Conservation (phyloP, 768 basidiomycete species). For the Tulasnella sp. region DNA sequence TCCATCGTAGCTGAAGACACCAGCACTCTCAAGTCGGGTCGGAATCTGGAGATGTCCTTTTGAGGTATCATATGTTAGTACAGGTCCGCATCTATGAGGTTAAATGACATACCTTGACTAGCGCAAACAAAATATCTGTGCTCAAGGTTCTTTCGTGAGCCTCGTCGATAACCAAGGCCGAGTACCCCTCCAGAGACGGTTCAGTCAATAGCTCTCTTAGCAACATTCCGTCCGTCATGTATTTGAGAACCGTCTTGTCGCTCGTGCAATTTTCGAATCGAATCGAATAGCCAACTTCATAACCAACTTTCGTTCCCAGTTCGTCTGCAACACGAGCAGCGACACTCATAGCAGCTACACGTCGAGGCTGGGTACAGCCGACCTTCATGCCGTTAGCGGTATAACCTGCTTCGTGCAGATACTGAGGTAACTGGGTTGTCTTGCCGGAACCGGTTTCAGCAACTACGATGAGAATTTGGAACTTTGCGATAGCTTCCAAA, state of each 20-base stretch:
- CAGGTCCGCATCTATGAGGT: conserved; percentile 17
- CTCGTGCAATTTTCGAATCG: conserved; percentile 99
- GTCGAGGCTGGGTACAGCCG: conserved; percentile 95
- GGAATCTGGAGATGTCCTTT: conserved; percentile 91
- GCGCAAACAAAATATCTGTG: conserved; percentile 96
- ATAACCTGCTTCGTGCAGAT: conserved; percentile 95
- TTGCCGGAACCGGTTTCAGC: conserved; percentile 99
- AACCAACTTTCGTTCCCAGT: conserved; percentile 93
- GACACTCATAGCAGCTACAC: conserved; percentile 98
- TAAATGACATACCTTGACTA: conserved; percentile 67
- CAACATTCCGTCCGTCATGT: conserved; percentile 99
- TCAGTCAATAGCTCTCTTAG: conserved; percentile 95
- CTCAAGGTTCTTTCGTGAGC: conserved; percentile 96
- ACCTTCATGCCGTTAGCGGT: conserved; percentile 78
- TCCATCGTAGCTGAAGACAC: conserved; percentile 93
- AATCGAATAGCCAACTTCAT: conserved; percentile 99
- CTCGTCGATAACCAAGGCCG: conserved; percentile 94
- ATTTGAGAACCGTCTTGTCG: conserved; percentile 97
- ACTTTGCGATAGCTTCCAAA: conserved; percentile 75
- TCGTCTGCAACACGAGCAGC: conserved; percentile 98
- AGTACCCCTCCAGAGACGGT: conserved; percentile 90
- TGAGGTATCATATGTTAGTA: conserved; percentile 23
- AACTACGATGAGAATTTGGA: conserved; percentile 94
- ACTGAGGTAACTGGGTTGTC: conserved; percentile 96
- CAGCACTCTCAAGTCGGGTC: conserved; percentile 83